Base-by-base conservation (phyloP, 495 filamentous ascomycete species). In the Penicillium pancosmium region DNA sequence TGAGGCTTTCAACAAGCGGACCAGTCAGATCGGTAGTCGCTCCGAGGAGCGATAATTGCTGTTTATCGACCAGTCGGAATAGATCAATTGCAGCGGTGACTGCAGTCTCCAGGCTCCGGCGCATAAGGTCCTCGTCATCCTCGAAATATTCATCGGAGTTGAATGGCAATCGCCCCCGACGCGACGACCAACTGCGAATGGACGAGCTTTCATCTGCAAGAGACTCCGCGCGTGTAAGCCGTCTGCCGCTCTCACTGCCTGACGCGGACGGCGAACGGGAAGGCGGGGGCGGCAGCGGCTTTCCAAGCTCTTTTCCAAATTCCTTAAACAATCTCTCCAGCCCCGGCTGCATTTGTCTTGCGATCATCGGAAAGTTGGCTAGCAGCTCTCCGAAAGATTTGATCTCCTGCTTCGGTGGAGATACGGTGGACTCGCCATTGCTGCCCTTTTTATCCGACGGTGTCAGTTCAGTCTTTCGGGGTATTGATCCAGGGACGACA, bases 11-110 rank as follows among this genome's bases (percentile, higher is more conserved):
- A 10, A 98, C 93, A 19, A 92, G 71, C 13, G 92, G 91, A 0
- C 94, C 95, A 2, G 95, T 98, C 15, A 99, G 78, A 61, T 97
- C 92, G 4, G 95, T 99, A 4, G 91, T 95, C 8, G 93, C 88
- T 8, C 92, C 95, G 15, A 99, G 84, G 21, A 93, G 82, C 13
- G 93, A 96, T 44, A 99, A 76, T 68, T 98, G 95, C 59, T 96
- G 90, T 65, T 96, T 96, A 63, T 99, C 95, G 16, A 98, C 93
- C 47, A 87, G 84, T 64, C 97, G 92, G 60, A 99, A 99, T 2
- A 98, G 80, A 70, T 98, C 95, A 62, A 97, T 97, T 0, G 93
- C 94, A 12, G 89, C 87, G 5, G 91, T 96, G 16, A 99, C 91
- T 2, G 92, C 92, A 1, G 88, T 93, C 76, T 99, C 95, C 52